phyloP scores from a whole-genome alignment of 2,329 filamentous ascomycete genomes.

The Sarocladium brachiariae region DNA sequence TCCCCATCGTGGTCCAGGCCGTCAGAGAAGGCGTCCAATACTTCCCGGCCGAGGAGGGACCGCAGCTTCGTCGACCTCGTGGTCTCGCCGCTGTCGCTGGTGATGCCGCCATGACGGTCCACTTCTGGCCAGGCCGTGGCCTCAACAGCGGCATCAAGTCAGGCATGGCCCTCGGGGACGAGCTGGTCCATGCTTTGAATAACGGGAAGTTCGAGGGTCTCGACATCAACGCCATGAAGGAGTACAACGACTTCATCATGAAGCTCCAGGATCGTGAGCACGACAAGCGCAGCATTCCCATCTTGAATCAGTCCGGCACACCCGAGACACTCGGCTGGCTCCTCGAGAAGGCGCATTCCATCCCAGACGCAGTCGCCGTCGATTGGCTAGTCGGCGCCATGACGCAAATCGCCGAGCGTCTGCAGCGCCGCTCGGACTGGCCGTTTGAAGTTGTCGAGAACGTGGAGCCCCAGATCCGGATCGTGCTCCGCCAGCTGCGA shows the following conservation, averaged over 20 bases:
- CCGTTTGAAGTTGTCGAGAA: constrained; percentile 22
- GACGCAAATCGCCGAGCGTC: constrained; percentile 23
- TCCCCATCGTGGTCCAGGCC: constrained; percentile 29
- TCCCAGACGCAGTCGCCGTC: constrained; percentile 25
- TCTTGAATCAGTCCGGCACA: constrained; percentile 27
- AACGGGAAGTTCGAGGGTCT: constrained; percentile 24
- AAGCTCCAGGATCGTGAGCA: constrained; percentile 28
- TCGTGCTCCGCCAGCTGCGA: constrained; percentile 25
- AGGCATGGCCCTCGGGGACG: constrained; percentile 27
- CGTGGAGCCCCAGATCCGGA: constrained; percentile 24
- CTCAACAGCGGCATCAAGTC: constrained; percentile 31
- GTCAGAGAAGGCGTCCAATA: constrained; percentile 24
- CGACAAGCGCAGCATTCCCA: constrained; percentile 28
- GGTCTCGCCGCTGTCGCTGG: constrained; percentile 27
- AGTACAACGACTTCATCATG: constrained; percentile 29
- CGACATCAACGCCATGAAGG: constrained; percentile 21
- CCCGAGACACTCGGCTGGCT: constrained; percentile 28
- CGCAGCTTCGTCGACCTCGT: constrained; percentile 20
- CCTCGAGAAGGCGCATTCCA: constrained; percentile 22
- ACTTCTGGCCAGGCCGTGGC: constrained; percentile 30
- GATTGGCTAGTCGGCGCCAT: constrained; percentile 27
- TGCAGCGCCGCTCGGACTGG: constrained; percentile 25
- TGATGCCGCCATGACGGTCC: constrained; percentile 29
- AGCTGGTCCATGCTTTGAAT: constrained; percentile 26
- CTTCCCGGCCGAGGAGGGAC: constrained; percentile 20